These are phyloP conservation scores for Sarocladium strictum DNA, from an alignment of 2,329 filamentous ascomycete species.

Conservation along the genomic window DNA sequence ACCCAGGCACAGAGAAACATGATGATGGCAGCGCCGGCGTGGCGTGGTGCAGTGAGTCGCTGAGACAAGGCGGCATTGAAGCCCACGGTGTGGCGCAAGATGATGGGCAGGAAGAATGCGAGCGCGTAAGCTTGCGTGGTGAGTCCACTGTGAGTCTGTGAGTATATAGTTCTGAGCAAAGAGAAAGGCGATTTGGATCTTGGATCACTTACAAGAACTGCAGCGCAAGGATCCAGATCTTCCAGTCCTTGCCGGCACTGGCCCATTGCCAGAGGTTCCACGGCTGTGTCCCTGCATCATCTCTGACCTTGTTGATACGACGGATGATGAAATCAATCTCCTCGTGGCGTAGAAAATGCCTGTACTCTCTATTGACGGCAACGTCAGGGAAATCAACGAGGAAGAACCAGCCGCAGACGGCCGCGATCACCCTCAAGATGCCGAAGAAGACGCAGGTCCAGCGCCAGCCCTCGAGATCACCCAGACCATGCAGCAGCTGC, in stretches of 20 bases:
- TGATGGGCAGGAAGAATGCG: conserved; percentile 17
- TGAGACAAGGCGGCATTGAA: conserved; percentile 15
- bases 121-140: conserved; percentile 14
- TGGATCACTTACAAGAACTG: too few species aligned
- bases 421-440: conserved; percentile 10
- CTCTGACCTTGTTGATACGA: conserved; percentile 14
- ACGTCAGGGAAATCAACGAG: conserved; percentile 18
- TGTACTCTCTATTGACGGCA: conserved; percentile 7
- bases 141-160: conserved; percentile 7
- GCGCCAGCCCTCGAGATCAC: conserved; percentile 37
- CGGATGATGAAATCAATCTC: conserved; percentile 13
- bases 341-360: conserved; percentile 10
- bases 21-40: conserved; percentile 15
- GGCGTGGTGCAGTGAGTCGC: conserved; percentile 19
- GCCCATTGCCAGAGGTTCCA: conserved; percentile 12
- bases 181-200: not conserved
- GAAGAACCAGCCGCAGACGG: conserved; percentile 14
- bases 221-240: conserved; percentile 14
- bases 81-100: conserved; percentile 15
- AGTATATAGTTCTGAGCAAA: not conserved
- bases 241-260: conserved; percentile 8
- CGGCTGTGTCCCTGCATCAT: conserved; percentile 12
- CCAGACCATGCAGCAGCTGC: conserved; percentile 33
- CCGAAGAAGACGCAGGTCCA: conserved; percentile 37
- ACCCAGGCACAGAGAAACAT: conserved; percentile 15